phyloP scores from a whole-genome alignment of 2,329 filamentous ascomycete genomes.

The Colletotrichum gigasporum region DNA sequence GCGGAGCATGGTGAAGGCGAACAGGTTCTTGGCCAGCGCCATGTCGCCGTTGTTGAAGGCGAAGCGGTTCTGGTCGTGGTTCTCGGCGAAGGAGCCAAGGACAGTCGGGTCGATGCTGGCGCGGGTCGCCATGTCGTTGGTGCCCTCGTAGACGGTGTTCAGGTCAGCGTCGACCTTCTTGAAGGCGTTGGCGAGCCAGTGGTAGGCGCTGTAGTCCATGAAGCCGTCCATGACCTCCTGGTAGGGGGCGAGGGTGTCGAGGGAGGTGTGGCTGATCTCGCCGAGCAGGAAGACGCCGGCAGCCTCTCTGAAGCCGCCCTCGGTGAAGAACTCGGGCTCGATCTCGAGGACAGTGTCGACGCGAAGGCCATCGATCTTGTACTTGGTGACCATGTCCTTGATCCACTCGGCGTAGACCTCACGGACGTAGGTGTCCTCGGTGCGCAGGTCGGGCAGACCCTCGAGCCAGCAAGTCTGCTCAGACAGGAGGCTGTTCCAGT shows the following conservation, averaged over 20 bases:
- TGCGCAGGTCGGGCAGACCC: constrained; percentile 70
- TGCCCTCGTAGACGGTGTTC: constrained; percentile 39
- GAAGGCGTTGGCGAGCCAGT: constrained; percentile 33
- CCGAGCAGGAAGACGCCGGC: constrained; percentile 69
- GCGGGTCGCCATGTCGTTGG: constrained; percentile 24
- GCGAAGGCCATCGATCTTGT: constrained; percentile 70
- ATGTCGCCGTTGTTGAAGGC: constrained; percentile 60
- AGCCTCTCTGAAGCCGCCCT: constrained; percentile 54
- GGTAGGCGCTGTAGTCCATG: constrained; percentile 67
- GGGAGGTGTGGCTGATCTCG: constrained; percentile 66
- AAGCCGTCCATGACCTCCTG: constrained; percentile 63
- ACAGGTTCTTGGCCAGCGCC: constrained; percentile 66
- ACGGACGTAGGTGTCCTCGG: constrained; percentile 58
- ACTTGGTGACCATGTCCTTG: constrained; percentile 64
- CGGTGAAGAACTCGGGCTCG: constrained; percentile 64
- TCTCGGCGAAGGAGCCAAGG: constrained; percentile 60
- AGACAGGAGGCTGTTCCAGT: constrained; percentile 62
- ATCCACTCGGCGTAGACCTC: constrained; percentile 68
- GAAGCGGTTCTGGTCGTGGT: constrained; percentile 65
- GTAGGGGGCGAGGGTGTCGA: constrained; percentile 61
- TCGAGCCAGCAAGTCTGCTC: constrained; percentile 64
- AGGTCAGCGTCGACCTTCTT: constrained; percentile 32
- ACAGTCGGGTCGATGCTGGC: constrained; percentile 37
- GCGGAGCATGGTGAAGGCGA: constrained; percentile 67
- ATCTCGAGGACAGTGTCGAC: constrained; percentile 72